Conservation (phyloP, 768 basidiomycete genomes). For the Calvatia gigantea region DNA sequence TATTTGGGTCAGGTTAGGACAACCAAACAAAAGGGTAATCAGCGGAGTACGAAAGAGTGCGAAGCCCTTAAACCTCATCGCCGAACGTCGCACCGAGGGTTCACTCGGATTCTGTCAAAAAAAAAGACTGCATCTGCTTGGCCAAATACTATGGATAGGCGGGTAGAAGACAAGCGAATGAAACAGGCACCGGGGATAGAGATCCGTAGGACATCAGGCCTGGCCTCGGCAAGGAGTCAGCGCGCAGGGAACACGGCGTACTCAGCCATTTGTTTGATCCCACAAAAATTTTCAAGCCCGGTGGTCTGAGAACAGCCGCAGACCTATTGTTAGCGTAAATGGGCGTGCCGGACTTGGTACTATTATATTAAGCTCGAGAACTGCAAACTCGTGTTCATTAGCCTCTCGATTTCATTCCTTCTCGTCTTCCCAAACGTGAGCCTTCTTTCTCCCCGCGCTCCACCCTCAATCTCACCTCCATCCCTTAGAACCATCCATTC, state of each 20-base stretch:
- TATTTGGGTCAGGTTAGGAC: constrained; percentile 10
- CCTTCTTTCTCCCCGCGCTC: constrained; percentile 9
- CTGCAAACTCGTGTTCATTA: constrained; percentile 9
- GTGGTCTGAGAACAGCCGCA: neutral
- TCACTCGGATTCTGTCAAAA: constrained; percentile 3
- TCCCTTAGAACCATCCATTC: constrained; percentile 15
- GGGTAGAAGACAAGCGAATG: neutral
- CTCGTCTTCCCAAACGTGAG: constrained; percentile 11
- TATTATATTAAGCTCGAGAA: constrained; percentile 10
- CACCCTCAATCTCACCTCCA: constrained; percentile 27
- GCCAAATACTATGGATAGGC: neutral
- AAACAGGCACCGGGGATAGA: neutral
- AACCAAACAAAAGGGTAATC: constrained; percentile 7
- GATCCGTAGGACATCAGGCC: neutral
- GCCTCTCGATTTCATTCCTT: constrained; percentile 6
- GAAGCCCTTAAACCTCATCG: constrained; percentile 1
- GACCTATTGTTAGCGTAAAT: constrained; percentile 3
- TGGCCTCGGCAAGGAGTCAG: neutral
- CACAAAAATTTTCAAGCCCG: neutral
- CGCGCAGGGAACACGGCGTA: neutral
- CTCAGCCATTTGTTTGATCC: neutral
- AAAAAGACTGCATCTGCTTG: neutral
- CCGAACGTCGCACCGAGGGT: constrained; percentile 8
- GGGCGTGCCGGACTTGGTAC: neutral
- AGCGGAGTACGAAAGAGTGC: constrained; percentile 1